These are phyloP conservation scores for Wickerhamomyces ciferrii DNA, from an alignment of 805 yeast species.

Conservation along the genomic window DNA sequence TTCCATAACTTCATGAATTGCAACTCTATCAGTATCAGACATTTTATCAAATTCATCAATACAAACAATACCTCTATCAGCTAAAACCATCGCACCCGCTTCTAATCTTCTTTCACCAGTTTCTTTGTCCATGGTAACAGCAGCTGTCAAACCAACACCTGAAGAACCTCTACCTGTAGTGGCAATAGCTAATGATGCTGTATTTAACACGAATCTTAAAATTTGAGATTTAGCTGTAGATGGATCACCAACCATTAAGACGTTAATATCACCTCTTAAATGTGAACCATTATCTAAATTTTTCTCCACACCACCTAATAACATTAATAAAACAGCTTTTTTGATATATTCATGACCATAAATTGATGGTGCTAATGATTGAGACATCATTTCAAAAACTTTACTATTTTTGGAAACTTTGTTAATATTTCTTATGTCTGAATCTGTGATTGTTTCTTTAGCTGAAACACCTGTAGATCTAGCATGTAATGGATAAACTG, in stretches of 20 bases:
- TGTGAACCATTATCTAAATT: constrained; percentile 93
- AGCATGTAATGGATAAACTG: constrained; percentile 84
- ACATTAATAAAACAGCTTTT: constrained; percentile 83
- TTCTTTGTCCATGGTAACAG: constrained; percentile 93
- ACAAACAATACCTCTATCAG: constrained; percentile 96
- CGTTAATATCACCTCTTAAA: constrained; percentile 95
- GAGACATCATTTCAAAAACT: constrained; percentile 73
- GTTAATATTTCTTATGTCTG: constrained; percentile 83
- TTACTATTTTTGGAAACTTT: constrained; percentile 63
- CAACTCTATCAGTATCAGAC: constrained; percentile 95
- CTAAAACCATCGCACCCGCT: constrained; percentile 99
- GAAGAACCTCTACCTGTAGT: constrained; percentile 99
- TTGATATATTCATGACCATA: constrained; percentile 91
- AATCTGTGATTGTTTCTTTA: constrained; percentile 62
- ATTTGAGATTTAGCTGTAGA: constrained; percentile 97
- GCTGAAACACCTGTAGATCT: constrained; percentile 82
- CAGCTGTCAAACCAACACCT: constrained; percentile 99
- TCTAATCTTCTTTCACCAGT: constrained; percentile 95
- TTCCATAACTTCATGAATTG: constrained; percentile 99
- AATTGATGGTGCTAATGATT: constrained; percentile 92
- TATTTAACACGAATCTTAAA: constrained; percentile 87
- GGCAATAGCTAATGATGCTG: constrained; percentile 93
- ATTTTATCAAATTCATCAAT: constrained; percentile 98
- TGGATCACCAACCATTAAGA: constrained; percentile 97
- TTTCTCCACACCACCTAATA: constrained; percentile 92